Conservation (phyloP, 192 early-diverging fungal species). For the Backusella australiensis region DNA sequence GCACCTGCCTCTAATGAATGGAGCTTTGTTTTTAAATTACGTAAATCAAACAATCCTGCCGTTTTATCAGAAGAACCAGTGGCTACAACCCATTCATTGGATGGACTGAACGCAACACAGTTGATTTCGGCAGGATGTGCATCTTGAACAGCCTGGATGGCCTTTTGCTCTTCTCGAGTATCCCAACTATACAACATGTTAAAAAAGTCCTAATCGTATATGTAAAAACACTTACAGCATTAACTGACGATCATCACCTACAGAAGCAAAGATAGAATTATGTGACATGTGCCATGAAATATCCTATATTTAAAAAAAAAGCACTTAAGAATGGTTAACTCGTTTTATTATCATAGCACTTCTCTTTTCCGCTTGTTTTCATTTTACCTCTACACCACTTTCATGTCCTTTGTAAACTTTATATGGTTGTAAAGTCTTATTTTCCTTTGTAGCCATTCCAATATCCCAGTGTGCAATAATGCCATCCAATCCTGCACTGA, state of each 20-base stretch:
- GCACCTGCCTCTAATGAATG: slow-evolving; percentile 84
- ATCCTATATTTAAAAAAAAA: slow-evolving; percentile 52
- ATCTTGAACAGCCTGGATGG: slow-evolving; percentile 61
- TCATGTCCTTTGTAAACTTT: slow-evolving; percentile 85
- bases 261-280: slow-evolving; percentile 91
- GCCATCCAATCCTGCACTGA: slow-evolving; percentile 91
- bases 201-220: background rate
- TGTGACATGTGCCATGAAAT: slow-evolving; percentile 89
- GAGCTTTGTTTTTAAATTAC: slow-evolving; percentile 82
- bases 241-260: slow-evolving; percentile 92
- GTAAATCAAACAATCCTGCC: slow-evolving; percentile 93
- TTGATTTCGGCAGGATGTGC: slow-evolving; percentile 94
- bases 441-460: slow-evolving; percentile 71
- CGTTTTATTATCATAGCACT: background rate
- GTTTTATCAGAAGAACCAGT: slow-evolving; percentile 96
- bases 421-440: slow-evolving; percentile 69
- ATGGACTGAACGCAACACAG: slow-evolving; percentile 91
- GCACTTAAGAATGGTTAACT: background rate
- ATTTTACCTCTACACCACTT: slow-evolving; percentile 79
- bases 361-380: background rate
- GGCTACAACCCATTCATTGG: slow-evolving; percentile 84
- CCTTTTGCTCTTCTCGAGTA: slow-evolving; percentile 71
- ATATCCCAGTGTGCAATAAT: slow-evolving; percentile 95
- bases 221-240: slow-evolving; percentile 67
- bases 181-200: slow-evolving; percentile 77